Evolutionary conservation across 345 rosid genomes (phyloP).

Genomic region (Draba incana): DNA sequence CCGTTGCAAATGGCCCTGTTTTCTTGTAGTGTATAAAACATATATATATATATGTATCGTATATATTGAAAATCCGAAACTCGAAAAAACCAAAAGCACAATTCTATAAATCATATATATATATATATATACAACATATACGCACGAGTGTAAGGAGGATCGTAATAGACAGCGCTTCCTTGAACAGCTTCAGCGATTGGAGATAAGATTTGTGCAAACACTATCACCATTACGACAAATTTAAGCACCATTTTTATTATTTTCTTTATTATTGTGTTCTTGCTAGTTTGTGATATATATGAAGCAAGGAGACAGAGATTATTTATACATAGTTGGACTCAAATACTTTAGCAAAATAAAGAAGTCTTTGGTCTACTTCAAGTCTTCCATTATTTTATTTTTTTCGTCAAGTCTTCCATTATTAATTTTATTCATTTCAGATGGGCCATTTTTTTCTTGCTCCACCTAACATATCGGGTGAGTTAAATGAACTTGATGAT

Average conservation of each 20-base stretch:
- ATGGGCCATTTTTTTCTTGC: slow-evolving; percentile 10
- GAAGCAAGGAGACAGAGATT: slow-evolving; percentile 13
- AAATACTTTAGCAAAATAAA: slow-evolving; percentile 16
- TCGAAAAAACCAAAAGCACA: too few species aligned
- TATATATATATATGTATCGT: too few species aligned
- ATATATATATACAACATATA: not conserved
- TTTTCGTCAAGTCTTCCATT: slow-evolving; percentile 34
- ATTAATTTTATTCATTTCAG: slow-evolving; percentile 23
- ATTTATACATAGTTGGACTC: slow-evolving; percentile 7
- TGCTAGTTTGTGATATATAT: slow-evolving; percentile 22
- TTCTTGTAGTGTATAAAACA: too few species aligned
- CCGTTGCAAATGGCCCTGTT: too few species aligned
- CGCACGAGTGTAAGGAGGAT: slow-evolving; percentile 45
- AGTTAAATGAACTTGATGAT: slow-evolving; percentile 19
- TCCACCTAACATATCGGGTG: slow-evolving; percentile 21
- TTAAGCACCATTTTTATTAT: slow-evolving; percentile 10
- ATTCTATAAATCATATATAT: too few species aligned
- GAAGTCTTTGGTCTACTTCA: slow-evolving; percentile 37
- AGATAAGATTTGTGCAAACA: slow-evolving; percentile 34
- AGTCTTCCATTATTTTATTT: slow-evolving; percentile 34
- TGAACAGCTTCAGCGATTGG: slow-evolving; percentile 38
- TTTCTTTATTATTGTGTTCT: slow-evolving; percentile 5
- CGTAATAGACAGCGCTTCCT: slow-evolving; percentile 43
- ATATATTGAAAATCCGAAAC: too few species aligned
- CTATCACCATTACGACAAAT: slow-evolving; percentile 16